These are phyloP conservation scores for Phoenix dactylifera DNA, from an alignment of 176 grass and related monocot genomes.

Conservation along the genomic window DNA sequence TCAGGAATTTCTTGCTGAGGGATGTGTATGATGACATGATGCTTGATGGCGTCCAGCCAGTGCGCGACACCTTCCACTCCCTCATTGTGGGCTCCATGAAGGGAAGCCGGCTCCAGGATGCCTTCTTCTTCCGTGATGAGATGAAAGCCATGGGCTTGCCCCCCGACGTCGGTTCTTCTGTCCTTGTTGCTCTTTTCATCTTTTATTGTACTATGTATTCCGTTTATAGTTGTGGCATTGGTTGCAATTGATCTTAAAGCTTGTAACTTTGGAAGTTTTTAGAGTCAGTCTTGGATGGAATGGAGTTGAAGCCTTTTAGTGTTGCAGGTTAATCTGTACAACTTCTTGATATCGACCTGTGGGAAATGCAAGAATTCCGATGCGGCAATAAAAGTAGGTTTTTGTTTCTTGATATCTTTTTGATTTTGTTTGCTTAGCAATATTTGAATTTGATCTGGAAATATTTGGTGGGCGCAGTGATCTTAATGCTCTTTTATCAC, in stretches of 20 bases:
- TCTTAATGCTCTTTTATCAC: no score
- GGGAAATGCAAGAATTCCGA: constrained; percentile 87
- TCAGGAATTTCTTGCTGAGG: constrained; percentile 64
- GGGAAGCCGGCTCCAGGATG: constrained; percentile 75
- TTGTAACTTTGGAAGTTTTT: neutral
- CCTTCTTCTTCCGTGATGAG: constrained; percentile 89
- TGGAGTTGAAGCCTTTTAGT: neutral
- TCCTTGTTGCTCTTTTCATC: constrained; percentile 16
- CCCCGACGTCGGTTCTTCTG: constrained; percentile 55
- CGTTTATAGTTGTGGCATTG: neutral
- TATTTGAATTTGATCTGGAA: no score
- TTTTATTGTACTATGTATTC: neutral
- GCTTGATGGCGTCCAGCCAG: constrained; percentile 83
- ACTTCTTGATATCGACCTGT: constrained; percentile 91
- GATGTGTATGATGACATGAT: constrained; percentile 95
- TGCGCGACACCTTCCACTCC: constrained; percentile 75
- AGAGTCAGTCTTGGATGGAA: neutral
- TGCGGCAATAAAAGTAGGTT: constrained; percentile 70
- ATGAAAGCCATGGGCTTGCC: constrained; percentile 89
- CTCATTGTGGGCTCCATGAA: constrained; percentile 96
- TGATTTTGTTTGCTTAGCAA: neutral
- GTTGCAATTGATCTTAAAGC: neutral
- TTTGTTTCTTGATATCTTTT: constrained; percentile 3
- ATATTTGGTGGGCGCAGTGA: no score
- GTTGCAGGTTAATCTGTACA: constrained; percentile 96